Base-by-base conservation (phyloP, 1,139 yeast genomes). In the Ogataea hybrid region DNA sequence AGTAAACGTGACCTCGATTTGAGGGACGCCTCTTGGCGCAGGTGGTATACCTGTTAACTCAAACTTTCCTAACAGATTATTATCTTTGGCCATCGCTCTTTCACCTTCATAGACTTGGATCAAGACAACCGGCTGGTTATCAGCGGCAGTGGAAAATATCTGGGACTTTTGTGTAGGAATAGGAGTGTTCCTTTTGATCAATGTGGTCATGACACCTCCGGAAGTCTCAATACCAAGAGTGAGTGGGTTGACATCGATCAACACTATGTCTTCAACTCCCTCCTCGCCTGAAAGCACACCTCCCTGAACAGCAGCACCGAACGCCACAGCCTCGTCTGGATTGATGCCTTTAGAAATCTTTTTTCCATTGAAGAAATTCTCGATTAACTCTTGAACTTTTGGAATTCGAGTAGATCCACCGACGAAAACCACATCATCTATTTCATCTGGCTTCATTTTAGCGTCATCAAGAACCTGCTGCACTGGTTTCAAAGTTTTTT, bases 401-500 rank as follows among this genome's bases (percentile, higher is more conserved):
- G 97, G 97, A 73, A 89, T 89, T 81, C 97, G 88, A 48, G 97
- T 89, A 37, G 97, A 89, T 71, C 97, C 97, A 75, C 97, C 97
- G 58, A 89, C 97, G 47, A 89, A 76, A 34, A 89, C 97, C 65
- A 89, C 86, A 64, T 89, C 97, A 65, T 89, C 94, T 54, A 89
- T 77, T 55, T 85, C 94, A 42, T 80, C 71, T 73, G 84, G 84
- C 70, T 81, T 79, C 54, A 87, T 80, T 63, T 87, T 88, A 53
- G 95, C 81, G 67, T 89, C 97, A 66, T 83, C 83, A 63, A 89
- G 77, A 47, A 89, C 97, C 70, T 84, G 88, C 70, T 87, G 94
- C 53, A 89, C 96, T 43, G 97, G 96, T 68, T 84, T 85, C 68
- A 89, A 75, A 52, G 96, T 88, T 73, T 81, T 85, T 72, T 83